Evolutionary conservation across 2,329 filamentous ascomycete species (phyloP).

Genomic region (Sclerotinia borealis): DNA sequence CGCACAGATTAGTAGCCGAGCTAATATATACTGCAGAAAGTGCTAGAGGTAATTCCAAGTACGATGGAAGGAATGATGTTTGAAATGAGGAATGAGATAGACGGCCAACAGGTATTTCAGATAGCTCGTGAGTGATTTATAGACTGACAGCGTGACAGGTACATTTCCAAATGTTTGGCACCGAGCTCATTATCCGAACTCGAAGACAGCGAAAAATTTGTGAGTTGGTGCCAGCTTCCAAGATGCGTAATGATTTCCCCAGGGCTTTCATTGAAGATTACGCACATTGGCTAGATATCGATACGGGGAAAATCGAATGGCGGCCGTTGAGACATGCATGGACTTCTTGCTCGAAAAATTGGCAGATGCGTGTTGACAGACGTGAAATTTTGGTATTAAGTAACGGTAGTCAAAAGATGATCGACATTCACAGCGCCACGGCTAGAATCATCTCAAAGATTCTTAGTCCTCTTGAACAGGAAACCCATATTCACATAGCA

Average conservation of each 20-base stretch:
- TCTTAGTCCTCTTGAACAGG: too few species aligned
- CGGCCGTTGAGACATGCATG: neutral
- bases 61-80: too few species aligned
- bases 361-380: too few species aligned
- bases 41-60: neutral
- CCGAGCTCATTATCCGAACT: constrained; percentile 29
- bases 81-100: too few species aligned
- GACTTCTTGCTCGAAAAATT: neutral
- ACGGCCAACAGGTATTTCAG: too few species aligned
- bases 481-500: too few species aligned
- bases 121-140: too few species aligned
- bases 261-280: constrained; percentile 9
- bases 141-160: constrained; percentile 27
- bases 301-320: neutral
- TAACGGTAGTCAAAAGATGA: too few species aligned
- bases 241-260: constrained; percentile 9
- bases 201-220: neutral
- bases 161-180: constrained; percentile 22
- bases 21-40: neutral
- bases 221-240: constrained; percentile 7
- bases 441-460: too few species aligned
- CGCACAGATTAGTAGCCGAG: neutral
- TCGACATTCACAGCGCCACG: too few species aligned
- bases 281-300: constrained; percentile 6
- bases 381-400: too few species aligned